phyloP scores from a whole-genome alignment of 2,329 filamentous ascomycete species.

The Colletotrichum trifolii region DNA sequence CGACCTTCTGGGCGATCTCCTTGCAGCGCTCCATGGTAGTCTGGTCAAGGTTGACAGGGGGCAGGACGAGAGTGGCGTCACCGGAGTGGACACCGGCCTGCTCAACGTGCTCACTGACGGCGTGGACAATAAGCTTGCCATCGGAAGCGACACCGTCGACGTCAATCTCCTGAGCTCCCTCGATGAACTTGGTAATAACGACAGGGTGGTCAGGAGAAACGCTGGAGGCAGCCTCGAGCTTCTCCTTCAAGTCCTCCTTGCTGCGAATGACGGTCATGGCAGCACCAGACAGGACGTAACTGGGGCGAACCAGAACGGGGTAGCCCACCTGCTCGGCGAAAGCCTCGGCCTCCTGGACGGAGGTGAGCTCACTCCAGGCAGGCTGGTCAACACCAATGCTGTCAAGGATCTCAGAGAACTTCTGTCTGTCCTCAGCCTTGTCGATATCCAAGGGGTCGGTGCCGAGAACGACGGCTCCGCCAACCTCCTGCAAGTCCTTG shows the following conservation, averaged over 20 bases:
- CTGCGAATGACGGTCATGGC: slow-evolving; percentile 98
- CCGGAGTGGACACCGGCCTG: slow-evolving; percentile 98
- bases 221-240: slow-evolving; percentile 88
- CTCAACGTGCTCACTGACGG: slow-evolving; percentile 95
- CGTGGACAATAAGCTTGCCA: slow-evolving; percentile 89
- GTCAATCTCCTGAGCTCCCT: slow-evolving; percentile 95
- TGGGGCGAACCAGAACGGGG: slow-evolving; percentile 93
- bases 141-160: slow-evolving; percentile 91
- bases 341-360: slow-evolving; percentile 84
- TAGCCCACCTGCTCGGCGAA: slow-evolving; percentile 90
- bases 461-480: slow-evolving; percentile 89
- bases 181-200: slow-evolving; percentile 98
- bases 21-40: slow-evolving; percentile 86
- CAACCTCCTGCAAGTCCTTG: slow-evolving; percentile 89
- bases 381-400: slow-evolving; percentile 97
- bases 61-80: slow-evolving; percentile 93
- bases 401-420: slow-evolving; percentile 97
- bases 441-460: slow-evolving; percentile 96
- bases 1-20: slow-evolving; percentile 95
- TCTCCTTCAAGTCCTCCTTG: slow-evolving; percentile 90
- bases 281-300: slow-evolving; percentile 95
- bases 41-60: slow-evolving; percentile 83
- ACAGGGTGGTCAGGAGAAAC: slow-evolving; percentile 98
- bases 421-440: slow-evolving; percentile 97
- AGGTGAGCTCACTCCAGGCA: slow-evolving; percentile 97